These are phyloP conservation scores for Xenoacremonium recifei DNA, from an alignment of 2,329 filamentous ascomycete genomes.

Conservation along the genomic window DNA sequence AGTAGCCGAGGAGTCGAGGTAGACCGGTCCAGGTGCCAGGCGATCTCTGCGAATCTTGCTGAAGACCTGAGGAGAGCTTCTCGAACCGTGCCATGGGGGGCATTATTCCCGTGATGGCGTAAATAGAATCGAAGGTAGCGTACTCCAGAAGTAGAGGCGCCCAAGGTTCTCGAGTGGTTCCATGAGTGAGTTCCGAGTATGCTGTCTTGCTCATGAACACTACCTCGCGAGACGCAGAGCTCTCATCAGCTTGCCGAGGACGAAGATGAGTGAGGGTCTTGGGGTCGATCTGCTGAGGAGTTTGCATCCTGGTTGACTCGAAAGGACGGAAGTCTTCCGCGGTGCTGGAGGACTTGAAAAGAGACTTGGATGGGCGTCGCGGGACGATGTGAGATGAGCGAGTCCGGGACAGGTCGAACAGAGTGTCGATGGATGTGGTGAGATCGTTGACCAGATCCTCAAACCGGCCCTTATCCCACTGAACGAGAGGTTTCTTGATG, in stretches of 20 bases:
- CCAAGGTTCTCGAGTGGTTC: conserved; percentile 44
- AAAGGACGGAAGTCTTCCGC: conserved; percentile 51
- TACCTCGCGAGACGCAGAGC: conserved; percentile 42
- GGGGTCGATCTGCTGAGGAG: conserved; percentile 60
- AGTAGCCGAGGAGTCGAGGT: conserved; percentile 65
- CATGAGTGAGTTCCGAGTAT: conserved; percentile 47
- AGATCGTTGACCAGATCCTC: conserved; percentile 73
- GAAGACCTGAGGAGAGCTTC: conserved; percentile 58
- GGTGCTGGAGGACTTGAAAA: conserved; percentile 35
- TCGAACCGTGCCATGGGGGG: conserved; percentile 65
- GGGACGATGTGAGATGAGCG: conserved; percentile 46
- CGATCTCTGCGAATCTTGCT: conserved; percentile 50
- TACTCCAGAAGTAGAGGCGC: conserved; percentile 69
- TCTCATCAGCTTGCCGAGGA: conserved; percentile 36
- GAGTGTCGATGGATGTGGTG: conserved; percentile 74
- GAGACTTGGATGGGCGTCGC: conserved; percentile 27
- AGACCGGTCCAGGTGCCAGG: conserved; percentile 60
- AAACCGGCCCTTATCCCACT: conserved; percentile 71
- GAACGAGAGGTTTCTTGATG: conserved; percentile 54
- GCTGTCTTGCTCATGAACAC: conserved; percentile 50
- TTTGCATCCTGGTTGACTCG: conserved; percentile 59
- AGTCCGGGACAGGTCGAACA: conserved; percentile 73
- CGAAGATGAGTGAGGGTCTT: conserved; percentile 48
- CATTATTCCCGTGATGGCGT: conserved; percentile 60
- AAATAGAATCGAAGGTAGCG: conserved; percentile 62